Conservation (phyloP, 208 protist species). For the Crithidia sp. region DNA sequence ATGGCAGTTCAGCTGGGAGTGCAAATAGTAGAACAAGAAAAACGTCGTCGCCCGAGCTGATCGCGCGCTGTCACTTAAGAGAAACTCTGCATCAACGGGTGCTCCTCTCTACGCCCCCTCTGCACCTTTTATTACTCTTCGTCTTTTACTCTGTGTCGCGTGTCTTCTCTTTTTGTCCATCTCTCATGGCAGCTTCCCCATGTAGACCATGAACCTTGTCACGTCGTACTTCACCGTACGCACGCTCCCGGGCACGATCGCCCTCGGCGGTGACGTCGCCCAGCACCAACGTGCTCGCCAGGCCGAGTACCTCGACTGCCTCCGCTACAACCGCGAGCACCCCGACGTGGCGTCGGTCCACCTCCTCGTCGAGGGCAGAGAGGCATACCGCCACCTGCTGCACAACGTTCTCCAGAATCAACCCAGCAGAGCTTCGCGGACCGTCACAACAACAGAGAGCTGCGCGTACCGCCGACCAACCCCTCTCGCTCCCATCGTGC, state of each 20-base stretch:
- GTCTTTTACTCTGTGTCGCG: too few relatives aligned
- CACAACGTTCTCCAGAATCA: constrained; percentile 39
- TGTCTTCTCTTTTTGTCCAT: too few relatives aligned
- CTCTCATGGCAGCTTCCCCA: too few relatives aligned
- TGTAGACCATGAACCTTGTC: constrained; percentile 70
- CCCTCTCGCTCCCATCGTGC: constrained; percentile 33
- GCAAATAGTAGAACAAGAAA: too few relatives aligned
- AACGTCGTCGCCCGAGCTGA: too few relatives aligned
- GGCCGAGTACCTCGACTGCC: constrained; percentile 74
- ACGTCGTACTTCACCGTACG: constrained; percentile 81
- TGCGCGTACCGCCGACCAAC: neutral
- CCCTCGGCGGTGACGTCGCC: constrained; percentile 54
- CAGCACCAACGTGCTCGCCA: constrained; percentile 47
- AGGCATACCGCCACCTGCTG: constrained; percentile 61
- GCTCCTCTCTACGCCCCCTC: too few relatives aligned
- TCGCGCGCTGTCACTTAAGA: too few relatives aligned
- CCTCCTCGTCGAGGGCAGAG: constrained; percentile 68
- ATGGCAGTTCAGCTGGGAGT: too few relatives aligned
- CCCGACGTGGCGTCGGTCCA: constrained; percentile 54
- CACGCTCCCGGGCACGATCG: constrained; percentile 55
- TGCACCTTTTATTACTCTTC: too few relatives aligned
- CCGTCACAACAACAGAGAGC: neutral
- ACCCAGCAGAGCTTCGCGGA: neutral
- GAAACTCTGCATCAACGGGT: too few relatives aligned
- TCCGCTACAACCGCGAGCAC: constrained; percentile 55